Evolutionary conservation across 371 early-diverging fungal genomes (phyloP), one percentile per base, ranked within the genome.

Genomic region (Mortierella sp.): DNA sequence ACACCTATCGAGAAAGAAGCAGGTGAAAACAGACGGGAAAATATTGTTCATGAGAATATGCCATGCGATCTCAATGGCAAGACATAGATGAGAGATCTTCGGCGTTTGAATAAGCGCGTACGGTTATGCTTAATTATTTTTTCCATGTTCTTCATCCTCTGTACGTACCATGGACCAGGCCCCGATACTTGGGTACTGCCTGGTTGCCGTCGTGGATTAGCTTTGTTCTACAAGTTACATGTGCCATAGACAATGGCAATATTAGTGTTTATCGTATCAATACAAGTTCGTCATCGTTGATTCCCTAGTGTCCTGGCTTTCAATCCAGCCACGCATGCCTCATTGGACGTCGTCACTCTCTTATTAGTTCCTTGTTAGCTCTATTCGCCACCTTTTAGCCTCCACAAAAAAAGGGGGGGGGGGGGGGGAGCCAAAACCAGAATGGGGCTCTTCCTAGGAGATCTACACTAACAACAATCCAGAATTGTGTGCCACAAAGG

Each of bases 131-230:
- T 60, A 60, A n/a, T n/a, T 26, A 5, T 60, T 60, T 68, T 68
- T 42, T 1, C 8, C 11, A 1, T 24, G 6, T 3, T 38, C 1
- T 34, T 31, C 13, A 54, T 52, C 52, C 21, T 47, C 42, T 73
- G 63, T 72, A 75, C 73, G 48, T 92, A 84, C 97, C 97, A 81
- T 97, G 96, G 0, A 94, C 87, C 24, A 97, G 89, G 21, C 99
- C 98, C 19, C 90, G 89, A 87, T 96, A 98, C 72, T 91, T 89
- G 10, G 96, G 97, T 7, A 89, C 82, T 1, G 91, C 58, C 74
- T 88, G 87, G 81, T 94, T 95, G 77, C 88, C 90, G 80, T 97
- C 97, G 73, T 96, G 94, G 80, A 97, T 97, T 76, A 97, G 75
- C 80, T 96, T 96, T 11, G 97, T 97, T 81, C 93, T 94, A 84